Percentiles rank a stretch among this genome's conserved stretches.
Evolutionary conservation across 192 early-diverging fungal genomes (phyloP).

Genomic region (Coemansia sp.): DNA sequence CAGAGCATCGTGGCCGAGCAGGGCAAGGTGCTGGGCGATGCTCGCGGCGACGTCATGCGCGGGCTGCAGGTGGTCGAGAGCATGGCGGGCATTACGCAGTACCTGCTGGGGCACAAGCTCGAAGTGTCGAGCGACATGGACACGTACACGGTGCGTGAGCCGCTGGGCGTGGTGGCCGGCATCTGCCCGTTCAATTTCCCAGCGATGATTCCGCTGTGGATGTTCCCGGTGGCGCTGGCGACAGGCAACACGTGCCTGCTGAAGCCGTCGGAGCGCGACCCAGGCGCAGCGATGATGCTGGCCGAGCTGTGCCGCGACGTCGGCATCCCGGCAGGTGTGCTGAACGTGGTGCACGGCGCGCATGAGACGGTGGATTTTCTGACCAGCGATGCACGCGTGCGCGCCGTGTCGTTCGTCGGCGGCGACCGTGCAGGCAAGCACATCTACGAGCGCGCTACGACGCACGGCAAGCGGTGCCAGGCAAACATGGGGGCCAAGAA

Average conservation of each 20-base stretch:
- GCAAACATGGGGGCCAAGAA: constrained; percentile 97
- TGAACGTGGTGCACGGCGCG: constrained; percentile 91
- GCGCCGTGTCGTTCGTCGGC: constrained; percentile 94
- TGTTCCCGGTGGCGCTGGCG: constrained; percentile 94
- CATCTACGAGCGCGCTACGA: constrained; percentile 82
- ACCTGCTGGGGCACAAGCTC: constrained; percentile 78
- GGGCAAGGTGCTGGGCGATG: constrained; percentile 91
- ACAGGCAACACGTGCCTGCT: constrained; percentile 88
- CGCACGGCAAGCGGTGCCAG: constrained; percentile 94
- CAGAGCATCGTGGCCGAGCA: constrained; percentile 82
- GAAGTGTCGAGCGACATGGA: constrained; percentile 93
- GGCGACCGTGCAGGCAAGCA: constrained; percentile 85
- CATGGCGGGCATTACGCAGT: constrained; percentile 73
- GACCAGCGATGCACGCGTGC: constrained; percentile 78
- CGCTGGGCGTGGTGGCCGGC: constrained; percentile 88
- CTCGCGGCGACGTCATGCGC: constrained; percentile 87
- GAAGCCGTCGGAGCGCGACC: constrained; percentile 94
- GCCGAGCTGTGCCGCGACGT: constrained; percentile 83
- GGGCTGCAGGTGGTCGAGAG: constrained; percentile 90
- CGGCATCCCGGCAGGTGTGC: constrained; percentile 85
- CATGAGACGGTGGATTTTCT: constrained; percentile 87
- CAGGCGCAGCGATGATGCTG: constrained; percentile 87
- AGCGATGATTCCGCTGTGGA: constrained; percentile 93
- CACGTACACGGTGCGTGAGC: constrained; percentile 90
- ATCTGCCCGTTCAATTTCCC: constrained; percentile 98